phyloP scores from a whole-genome alignment of 148 eudicot species.

The Silene uniflora region DNA sequence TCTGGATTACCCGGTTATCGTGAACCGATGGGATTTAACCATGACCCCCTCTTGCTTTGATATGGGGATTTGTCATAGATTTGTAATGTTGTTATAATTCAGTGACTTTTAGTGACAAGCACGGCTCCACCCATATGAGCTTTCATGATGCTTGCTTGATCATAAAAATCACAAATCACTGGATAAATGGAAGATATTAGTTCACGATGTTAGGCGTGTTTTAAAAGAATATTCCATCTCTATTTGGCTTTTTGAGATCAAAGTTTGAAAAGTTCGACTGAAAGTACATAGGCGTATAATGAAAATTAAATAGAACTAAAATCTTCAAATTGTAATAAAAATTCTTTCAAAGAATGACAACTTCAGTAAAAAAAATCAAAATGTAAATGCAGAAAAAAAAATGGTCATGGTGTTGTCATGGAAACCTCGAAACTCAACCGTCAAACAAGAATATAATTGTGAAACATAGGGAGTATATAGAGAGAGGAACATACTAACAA shows the following conservation, averaged over 20 bases:
- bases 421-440: too few species aligned
- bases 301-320: background rate
- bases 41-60: background rate
- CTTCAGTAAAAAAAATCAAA: background rate
- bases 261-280: too few species aligned
- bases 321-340: background rate
- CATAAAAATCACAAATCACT: constrained; percentile 13
- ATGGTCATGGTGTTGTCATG: too few species aligned
- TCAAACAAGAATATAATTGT: background rate
- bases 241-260: too few species aligned
- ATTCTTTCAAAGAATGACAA: background rate
- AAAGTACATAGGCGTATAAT: too few species aligned
- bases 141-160: background rate
- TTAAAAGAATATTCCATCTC: background rate
- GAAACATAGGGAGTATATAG: background rate
- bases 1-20: too few species aligned
- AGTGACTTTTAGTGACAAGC: constrained; percentile 11
- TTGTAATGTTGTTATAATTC: background rate
- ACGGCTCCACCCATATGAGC: constrained; percentile 11
- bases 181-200: constrained; percentile 3
- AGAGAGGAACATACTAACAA: constrained; percentile 17
- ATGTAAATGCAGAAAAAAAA: background rate
- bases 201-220: background rate
- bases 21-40: too few species aligned
- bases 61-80: constrained; percentile 1